Evolutionary conservation across 2,329 filamentous ascomycete species (phyloP).

Genomic region (Sporothrix variecibatus): DNA sequence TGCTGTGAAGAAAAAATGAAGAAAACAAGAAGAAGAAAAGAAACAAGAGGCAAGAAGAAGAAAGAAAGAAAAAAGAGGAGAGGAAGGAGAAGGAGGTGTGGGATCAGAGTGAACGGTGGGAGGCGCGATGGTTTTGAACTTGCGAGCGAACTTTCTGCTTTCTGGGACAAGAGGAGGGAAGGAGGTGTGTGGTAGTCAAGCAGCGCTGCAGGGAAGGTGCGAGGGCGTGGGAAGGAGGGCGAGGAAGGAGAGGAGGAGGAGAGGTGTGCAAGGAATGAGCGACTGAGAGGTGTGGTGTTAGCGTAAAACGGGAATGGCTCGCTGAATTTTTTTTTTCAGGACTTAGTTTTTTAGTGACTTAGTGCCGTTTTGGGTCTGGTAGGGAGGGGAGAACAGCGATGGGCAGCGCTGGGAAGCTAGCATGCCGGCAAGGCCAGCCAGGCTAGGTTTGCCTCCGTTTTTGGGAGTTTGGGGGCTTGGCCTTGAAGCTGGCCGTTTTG

Average conservation of each 20-base stretch:
- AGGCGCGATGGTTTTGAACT: conserved; percentile 30
- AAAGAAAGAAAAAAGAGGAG: not conserved
- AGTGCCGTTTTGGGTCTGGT: conserved; percentile 11
- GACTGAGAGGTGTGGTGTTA: conserved; percentile 28
- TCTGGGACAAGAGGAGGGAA: conserved; percentile 15
- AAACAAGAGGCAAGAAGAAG: conserved; percentile 5
- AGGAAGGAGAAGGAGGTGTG: conserved; percentile 10
- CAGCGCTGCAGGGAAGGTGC: conserved; percentile 13
- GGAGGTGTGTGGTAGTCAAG: conserved; percentile 22
- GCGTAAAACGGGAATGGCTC: conserved; percentile 24
- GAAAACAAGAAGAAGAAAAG: not conserved
- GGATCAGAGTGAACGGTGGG: conserved; percentile 23
- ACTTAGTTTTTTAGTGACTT: conserved; percentile 11
- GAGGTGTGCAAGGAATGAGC: conserved; percentile 21
- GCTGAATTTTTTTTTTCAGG: conserved; percentile 15
- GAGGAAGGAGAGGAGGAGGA: not conserved
- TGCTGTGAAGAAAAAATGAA: conserved; percentile 7
- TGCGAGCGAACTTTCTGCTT: not conserved
- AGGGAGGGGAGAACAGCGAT: not conserved
- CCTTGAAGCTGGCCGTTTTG: not conserved
- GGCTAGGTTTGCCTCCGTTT: conserved; percentile 12
- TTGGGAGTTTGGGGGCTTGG: conserved; percentile 1
- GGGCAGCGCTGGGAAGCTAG: not conserved
- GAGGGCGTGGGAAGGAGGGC: conserved; percentile 12
- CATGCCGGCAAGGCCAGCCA: not conserved